phyloP scores from a whole-genome alignment of 768 basidiomycete species.

The Rhizopogon salebrosus region DNA sequence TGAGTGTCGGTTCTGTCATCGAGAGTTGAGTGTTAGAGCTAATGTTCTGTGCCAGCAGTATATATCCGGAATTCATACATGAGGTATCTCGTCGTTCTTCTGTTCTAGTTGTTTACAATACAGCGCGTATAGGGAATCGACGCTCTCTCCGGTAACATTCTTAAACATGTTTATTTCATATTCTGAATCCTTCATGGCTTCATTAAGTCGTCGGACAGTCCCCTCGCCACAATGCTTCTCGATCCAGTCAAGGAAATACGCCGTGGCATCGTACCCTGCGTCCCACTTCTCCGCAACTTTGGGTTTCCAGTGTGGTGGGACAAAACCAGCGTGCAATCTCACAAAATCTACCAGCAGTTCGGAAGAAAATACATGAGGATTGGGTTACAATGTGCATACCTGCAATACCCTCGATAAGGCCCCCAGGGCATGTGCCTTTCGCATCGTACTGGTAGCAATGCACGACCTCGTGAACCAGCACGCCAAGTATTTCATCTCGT shows the following conservation, averaged over 20 bases:
- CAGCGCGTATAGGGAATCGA: slow-evolving; percentile 52
- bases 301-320: slow-evolving; percentile 68
- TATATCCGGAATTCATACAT: not conserved
- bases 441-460: slow-evolving; percentile 76
- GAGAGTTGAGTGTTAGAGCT: too few species aligned
- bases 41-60: too few species aligned
- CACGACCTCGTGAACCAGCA: slow-evolving; percentile 71
- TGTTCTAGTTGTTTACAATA: slow-evolving; percentile 42
- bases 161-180: slow-evolving; percentile 52
- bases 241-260: slow-evolving; percentile 68
- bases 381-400: slow-evolving; percentile 35
- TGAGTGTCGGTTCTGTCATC: too few species aligned
- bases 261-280: slow-evolving; percentile 69
- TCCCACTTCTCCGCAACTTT: slow-evolving; percentile 56
- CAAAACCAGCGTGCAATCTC: slow-evolving; percentile 50
- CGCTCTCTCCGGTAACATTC: slow-evolving; percentile 44
- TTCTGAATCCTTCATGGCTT: slow-evolving; percentile 38
- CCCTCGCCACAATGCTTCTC: slow-evolving; percentile 50
- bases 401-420: slow-evolving; percentile 77
- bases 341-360: slow-evolving; percentile 54
- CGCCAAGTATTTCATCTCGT: slow-evolving; percentile 62
- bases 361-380: not conserved
- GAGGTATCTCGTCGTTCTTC: not conserved
- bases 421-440: slow-evolving; percentile 54
- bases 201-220: slow-evolving; percentile 56